Evolutionary conservation across 2,329 filamentous ascomycete species (phyloP), one percentile per base, ranked within the genome.

Genomic region (Tolypocladium guangdongense): DNA sequence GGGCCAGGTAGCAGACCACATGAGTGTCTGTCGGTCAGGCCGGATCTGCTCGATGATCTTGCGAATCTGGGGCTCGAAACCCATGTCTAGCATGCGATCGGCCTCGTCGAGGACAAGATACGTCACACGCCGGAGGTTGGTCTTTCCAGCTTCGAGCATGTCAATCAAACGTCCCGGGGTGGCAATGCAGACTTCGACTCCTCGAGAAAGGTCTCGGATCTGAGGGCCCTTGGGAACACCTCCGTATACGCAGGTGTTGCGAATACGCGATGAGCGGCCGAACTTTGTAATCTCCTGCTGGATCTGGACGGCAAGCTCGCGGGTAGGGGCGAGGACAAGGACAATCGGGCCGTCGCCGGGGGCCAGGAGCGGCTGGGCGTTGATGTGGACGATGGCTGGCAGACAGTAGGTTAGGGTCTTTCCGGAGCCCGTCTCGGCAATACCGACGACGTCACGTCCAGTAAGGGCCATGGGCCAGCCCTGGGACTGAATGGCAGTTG

Each of bases 41-140:
- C 93, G 90, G 73, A 97, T 97, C 76, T 99, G 93, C 59, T 87
- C 82, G 63, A 99, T 91, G 61, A 99, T 97, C 79, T 97, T 97
- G 78, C 93, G 90, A 66, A 99, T 97, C 73, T 97, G 93, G 61
- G 93, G 93, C 77, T 99, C 93, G 75, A 99, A 97, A 83, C 93
- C 93, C 93, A 99, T 99, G 77, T 99, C 93, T 70, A 99, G 81
- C 93, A 99, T 99, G 68, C 93, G 92, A 76, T 99, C 93, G 70
- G 93, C 93, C 78, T 99, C 93, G 66, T 99, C 93, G 59, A 99
- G 90, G 62, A 97, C 93, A 54, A 99, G 80, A 76, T 99, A 99
- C 54, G 93, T 99, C 58, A 97, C 91, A 71, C 93, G 90, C 61
- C 92, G 92, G 59, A 99, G 83, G 77, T 99, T 97, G 64, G 93